These are phyloP conservation scores for Verticillium zaregamsianum DNA, from an alignment of 2,329 filamentous ascomycete genomes.

Conservation along the genomic window DNA sequence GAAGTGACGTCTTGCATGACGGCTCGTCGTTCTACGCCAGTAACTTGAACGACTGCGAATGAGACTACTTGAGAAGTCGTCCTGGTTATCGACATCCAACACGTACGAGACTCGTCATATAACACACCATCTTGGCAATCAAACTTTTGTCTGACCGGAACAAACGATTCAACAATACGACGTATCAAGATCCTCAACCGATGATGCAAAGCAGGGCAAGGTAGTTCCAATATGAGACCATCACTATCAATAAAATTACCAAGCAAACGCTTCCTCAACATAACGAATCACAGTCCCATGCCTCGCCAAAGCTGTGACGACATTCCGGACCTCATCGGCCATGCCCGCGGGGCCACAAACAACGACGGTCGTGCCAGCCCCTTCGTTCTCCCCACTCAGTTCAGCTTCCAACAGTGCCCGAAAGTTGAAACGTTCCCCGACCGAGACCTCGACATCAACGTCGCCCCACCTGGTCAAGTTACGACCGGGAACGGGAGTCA, in stretches of 20 bases:
- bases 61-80: too few relatives aligned
- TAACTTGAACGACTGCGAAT: too few relatives aligned
- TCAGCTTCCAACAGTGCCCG: slow-evolving; percentile 19
- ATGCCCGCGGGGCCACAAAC: slow-evolving; percentile 23
- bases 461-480: slow-evolving; percentile 16
- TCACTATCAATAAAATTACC: not conserved
- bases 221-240: not conserved
- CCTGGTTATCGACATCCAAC: too few relatives aligned
- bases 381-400: slow-evolving; percentile 8
- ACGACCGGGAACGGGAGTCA: not conserved
- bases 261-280: slow-evolving; percentile 16
- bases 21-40: too few relatives aligned
- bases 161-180: too few relatives aligned
- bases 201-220: too few relatives aligned
- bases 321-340: slow-evolving; percentile 23
- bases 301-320: slow-evolving; percentile 17
- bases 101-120: too few relatives aligned
- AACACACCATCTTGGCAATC: too few relatives aligned
- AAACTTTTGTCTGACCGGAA: too few relatives aligned
- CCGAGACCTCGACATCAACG: slow-evolving; percentile 21
- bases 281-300: slow-evolving; percentile 18
- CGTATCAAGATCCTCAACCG: too few relatives aligned
- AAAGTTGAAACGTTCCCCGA: slow-evolving; percentile 22
- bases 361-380: slow-evolving; percentile 21
- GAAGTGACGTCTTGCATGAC: too few relatives aligned